Evolutionary conservation across 2,329 filamentous ascomycete genomes (phyloP), one percentile per base, ranked within the genome.

Genomic region (Monosporascus sp.): DNA sequence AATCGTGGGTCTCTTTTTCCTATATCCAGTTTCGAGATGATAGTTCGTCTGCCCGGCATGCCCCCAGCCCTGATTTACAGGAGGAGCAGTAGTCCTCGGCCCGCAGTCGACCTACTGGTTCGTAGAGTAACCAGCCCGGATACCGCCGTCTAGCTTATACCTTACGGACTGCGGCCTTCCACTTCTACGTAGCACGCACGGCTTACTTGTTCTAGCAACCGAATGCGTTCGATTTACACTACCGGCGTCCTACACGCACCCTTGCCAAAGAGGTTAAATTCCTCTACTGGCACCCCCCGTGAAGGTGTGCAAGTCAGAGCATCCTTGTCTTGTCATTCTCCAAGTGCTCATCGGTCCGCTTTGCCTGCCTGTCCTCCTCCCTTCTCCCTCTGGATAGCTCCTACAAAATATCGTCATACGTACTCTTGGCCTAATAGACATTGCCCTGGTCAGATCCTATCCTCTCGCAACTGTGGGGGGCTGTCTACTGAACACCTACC

Each of bases 271-370:
- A 46, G 25, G 43, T 25, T 31, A 18, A 9, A 27, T 46, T 27
- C 43, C 55, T 54, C 49, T 48, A 58, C 52, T 50, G 53, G 51
- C 50, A 56, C 48, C 51, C 51, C 51, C 50, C 47, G 36, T 27
- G 35, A 54, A 49, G 44, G 25, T 38, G 51, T 59, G 53, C 55
- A 60, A 55, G 57, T 53, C 53, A 49, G 45, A 47, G 50, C 50
- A 61, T 57, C 57, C 57, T 62, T 64, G 62, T 62, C 53, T 57
- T 57, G 60, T 59, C 56, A 57, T 60, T 61, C 62, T 60, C 59
- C 57, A 59, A 56, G 52, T 41, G 57, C 60, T 66, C 56, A 62
- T 62, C 58, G 50, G 64, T 63, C 63, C 49, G 61, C 59, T 54
- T 53, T 59, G 52, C 50, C 22, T 37, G 49, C 54, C 55, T 55